Percentiles rank a stretch among this genome's conserved stretches.
Conservation (phyloP, 352 stramenopile species). For the Phytophthora quininea region DNA sequence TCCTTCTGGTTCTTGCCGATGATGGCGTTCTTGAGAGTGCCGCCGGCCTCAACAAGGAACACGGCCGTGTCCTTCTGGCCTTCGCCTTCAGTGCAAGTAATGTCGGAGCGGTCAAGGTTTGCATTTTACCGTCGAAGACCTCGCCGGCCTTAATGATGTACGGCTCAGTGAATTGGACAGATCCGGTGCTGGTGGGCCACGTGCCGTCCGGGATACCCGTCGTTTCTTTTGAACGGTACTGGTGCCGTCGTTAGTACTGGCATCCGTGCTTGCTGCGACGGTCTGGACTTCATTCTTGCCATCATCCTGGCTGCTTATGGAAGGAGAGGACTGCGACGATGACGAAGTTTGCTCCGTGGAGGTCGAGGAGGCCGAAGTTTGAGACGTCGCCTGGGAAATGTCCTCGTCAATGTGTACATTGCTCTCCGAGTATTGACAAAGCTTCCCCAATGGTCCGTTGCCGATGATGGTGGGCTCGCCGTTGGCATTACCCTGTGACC, state of each 20-base stretch:
- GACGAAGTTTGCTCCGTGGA: slow-evolving; percentile 9
- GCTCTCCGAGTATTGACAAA: slow-evolving; percentile 26
- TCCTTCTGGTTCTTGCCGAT: slow-evolving; percentile 35
- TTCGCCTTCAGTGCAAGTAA: slow-evolving; percentile 27
- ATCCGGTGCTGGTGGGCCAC: slow-evolving; percentile 14
- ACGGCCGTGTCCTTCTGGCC: slow-evolving; percentile 34
- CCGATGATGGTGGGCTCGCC: slow-evolving; percentile 33
- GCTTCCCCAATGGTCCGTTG: slow-evolving; percentile 20
- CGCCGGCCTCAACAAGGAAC: slow-evolving; percentile 29
- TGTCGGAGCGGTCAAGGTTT: slow-evolving; percentile 55
- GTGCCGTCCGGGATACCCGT: slow-evolving; percentile 15
- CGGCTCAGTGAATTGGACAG: slow-evolving; percentile 19
- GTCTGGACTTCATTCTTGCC: background rate
- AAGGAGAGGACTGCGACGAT: background rate
- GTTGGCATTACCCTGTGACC: slow-evolving; percentile 24
- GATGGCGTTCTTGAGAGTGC: slow-evolving; percentile 53
- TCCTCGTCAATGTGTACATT: slow-evolving; percentile 34
- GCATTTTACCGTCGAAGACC: slow-evolving; percentile 26
- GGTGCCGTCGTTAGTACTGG: background rate
- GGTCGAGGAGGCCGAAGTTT: background rate
- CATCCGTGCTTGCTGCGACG: background rate
- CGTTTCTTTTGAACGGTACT: background rate
- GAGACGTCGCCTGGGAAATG: background rate
- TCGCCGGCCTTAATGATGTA: slow-evolving; percentile 39
- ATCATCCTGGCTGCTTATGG: background rate